Conservation (phyloP, 2,329 filamentous ascomycete genomes). For the Sporothrix globosa region DNA sequence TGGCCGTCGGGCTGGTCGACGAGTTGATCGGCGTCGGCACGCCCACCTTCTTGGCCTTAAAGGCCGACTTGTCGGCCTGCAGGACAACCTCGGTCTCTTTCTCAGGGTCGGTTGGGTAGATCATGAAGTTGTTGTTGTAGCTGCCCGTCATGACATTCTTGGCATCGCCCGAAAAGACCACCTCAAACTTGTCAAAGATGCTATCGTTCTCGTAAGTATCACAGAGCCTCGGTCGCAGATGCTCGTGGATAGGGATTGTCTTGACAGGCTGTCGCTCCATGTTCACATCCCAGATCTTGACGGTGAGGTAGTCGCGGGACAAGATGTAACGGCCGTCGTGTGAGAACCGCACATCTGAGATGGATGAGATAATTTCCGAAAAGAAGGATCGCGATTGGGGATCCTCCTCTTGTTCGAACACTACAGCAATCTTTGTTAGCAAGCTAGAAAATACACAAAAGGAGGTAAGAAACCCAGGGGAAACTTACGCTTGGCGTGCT, state of each 20-base stretch:
- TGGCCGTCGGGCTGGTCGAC: constrained; percentile 70
- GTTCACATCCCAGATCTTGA: constrained; percentile 99
- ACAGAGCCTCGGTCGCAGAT: constrained; percentile 88
- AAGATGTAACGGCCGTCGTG: constrained; percentile 96
- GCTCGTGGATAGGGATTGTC: constrained; percentile 98
- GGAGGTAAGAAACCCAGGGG: background rate
- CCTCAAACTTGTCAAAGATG: constrained; percentile 99
- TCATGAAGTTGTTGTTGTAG: constrained; percentile 99
- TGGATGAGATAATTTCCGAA: constrained; percentile 98
- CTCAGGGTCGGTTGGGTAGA: constrained; percentile 93
- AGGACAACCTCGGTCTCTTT: constrained; percentile 97
- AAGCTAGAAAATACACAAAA: background rate
- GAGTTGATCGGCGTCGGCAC: constrained; percentile 95
- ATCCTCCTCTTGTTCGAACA: constrained; percentile 99
- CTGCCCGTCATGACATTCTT: constrained; percentile 99
- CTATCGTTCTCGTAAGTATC: constrained; percentile 99
- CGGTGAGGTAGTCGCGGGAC: constrained; percentile 95
- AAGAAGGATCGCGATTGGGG: constrained; percentile 97
- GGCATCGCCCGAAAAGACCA: constrained; percentile 96
- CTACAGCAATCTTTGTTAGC: constrained; percentile 52
- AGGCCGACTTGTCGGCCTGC: constrained; percentile 97
- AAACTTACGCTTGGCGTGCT: constrained; percentile 86
- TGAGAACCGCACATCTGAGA: constrained; percentile 97
- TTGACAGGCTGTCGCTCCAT: constrained; percentile 98
- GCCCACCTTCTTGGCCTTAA: constrained; percentile 99